A percentile compares a stretch with the other conserved stretches of the same genome.
phyloP scores from a whole-genome alignment of 2,329 filamentous ascomycete genomes.

The Neospermospora avenae region DNA sequence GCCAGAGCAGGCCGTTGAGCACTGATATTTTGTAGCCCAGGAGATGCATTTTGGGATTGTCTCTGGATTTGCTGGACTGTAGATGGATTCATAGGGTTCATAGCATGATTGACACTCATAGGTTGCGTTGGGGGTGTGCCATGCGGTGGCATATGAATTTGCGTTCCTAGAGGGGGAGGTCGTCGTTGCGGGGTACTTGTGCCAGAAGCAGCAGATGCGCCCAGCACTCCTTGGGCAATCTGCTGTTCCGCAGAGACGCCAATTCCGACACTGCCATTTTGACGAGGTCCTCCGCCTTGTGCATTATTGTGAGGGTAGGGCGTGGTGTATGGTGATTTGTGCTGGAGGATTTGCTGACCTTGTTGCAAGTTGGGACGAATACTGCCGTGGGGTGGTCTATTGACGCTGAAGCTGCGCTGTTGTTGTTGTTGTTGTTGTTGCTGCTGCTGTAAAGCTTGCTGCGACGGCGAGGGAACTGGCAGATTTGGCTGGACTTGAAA shows the following conservation, averaged over 20 bases:
- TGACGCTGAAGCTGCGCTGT: conserved; percentile 25
- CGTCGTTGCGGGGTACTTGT: conserved; percentile 33
- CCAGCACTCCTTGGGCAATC: conserved; percentile 35
- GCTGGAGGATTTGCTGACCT: conserved; percentile 22
- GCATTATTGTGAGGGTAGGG: conserved; percentile 31
- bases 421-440: conserved; percentile 23
- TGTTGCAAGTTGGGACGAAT: conserved; percentile 23
- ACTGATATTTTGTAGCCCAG: conserved; percentile 27
- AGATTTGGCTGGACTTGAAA: conserved; percentile 28
- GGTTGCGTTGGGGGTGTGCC: conserved; percentile 27
- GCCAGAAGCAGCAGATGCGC: conserved; percentile 23
- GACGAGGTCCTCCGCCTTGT: conserved; percentile 22
- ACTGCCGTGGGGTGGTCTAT: conserved; percentile 26
- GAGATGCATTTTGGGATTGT: conserved; percentile 33
- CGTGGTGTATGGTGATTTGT: conserved; percentile 33
- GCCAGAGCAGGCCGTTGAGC: conserved; percentile 28
- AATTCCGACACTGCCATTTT: conserved; percentile 25
- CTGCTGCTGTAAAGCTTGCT: conserved; percentile 17
- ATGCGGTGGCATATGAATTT: conserved; percentile 33
- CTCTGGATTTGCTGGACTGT: conserved; percentile 22
- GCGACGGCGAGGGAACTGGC: conserved; percentile 28
- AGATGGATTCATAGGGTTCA: conserved; percentile 26
- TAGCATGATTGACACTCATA: conserved; percentile 33
- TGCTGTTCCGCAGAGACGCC: conserved; percentile 35
- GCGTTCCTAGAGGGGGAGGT: conserved; percentile 32